Conservation (phyloP, 345 rosid species). For the Crucihimalaya himalaica region DNA sequence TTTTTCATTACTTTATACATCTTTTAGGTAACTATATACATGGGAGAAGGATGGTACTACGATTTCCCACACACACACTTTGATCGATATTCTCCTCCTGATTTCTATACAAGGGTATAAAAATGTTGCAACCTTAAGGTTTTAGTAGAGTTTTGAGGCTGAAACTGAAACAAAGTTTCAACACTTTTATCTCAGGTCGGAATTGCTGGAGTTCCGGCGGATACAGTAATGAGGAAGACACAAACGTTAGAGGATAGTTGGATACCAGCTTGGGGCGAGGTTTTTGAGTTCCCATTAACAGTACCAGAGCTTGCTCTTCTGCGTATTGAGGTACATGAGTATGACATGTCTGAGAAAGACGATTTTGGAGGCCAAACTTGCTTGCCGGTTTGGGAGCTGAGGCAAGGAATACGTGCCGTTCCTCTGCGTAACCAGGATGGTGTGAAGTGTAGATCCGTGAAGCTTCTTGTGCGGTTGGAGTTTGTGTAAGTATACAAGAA, state of each 20-base stretch:
- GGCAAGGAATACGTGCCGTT: slow-evolving; percentile 72
- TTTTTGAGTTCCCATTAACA: slow-evolving; percentile 77
- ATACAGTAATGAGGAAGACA: slow-evolving; percentile 72
- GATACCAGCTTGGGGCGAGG: slow-evolving; percentile 82
- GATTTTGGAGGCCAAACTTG: slow-evolving; percentile 95
- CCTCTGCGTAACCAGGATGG: slow-evolving; percentile 57
- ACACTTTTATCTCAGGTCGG: slow-evolving; percentile 56
- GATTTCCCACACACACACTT: slow-evolving; percentile 82
- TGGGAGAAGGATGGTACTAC: slow-evolving; percentile 91
- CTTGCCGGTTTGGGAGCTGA: slow-evolving; percentile 72
- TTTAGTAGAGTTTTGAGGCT: not conserved
- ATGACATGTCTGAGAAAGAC: slow-evolving; percentile 84
- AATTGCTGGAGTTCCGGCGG: slow-evolving; percentile 84
- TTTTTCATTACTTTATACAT: not conserved
- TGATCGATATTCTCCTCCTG: slow-evolving; percentile 81
- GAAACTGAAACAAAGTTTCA: slow-evolving; percentile 5
- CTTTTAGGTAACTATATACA: slow-evolving; percentile 65
- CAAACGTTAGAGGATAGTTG: slow-evolving; percentile 72
- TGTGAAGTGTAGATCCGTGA: slow-evolving; percentile 59
- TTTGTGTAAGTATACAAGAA: slow-evolving; percentile 35
- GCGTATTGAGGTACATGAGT: slow-evolving; percentile 85
- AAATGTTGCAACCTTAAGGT: not conserved
- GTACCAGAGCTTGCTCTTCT: slow-evolving; percentile 86
- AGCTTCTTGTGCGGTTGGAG: slow-evolving; percentile 75
- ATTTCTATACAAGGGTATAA: slow-evolving; percentile 76